Percentiles rank a stretch among this genome's conserved stretches.
Evolutionary conservation across 192 early-diverging fungal species (phyloP).

Genomic region (Funneliformis geosporum): DNA sequence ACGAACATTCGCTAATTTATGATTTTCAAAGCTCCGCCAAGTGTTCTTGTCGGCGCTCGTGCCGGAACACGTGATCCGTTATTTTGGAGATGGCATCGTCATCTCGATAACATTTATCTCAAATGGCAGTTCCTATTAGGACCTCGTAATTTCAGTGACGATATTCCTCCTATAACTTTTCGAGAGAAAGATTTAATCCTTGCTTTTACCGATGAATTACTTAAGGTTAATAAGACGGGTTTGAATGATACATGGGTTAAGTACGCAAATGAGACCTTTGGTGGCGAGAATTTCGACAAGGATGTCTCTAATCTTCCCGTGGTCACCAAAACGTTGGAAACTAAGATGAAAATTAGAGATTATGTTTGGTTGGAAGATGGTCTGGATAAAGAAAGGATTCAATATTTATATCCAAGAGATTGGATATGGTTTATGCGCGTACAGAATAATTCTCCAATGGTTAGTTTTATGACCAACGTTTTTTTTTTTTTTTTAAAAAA

Average conservation of each 20-base stretch:
- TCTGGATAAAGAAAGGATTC: background rate
- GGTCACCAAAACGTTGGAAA: background rate
- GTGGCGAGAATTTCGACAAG: background rate
- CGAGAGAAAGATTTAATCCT: background rate
- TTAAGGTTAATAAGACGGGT: background rate
- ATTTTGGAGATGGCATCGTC: slow-evolving; percentile 25
- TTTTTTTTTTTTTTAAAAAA: no score
- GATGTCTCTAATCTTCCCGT: background rate
- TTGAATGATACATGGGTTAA: background rate
- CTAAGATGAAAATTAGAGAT: slow-evolving; percentile 8
- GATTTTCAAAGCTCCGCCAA: background rate
- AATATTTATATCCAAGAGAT: slow-evolving; percentile 9
- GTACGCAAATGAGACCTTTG: background rate
- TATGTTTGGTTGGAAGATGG: slow-evolving; percentile 2
- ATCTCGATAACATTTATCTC: background rate
- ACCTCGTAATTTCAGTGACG: background rate
- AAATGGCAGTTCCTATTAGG: background rate
- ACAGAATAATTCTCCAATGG: background rate
- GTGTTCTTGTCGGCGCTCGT: slow-evolving; percentile 12
- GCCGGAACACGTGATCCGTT: slow-evolving; percentile 5
- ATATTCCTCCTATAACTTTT: background rate
- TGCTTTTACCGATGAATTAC: slow-evolving; percentile 1
- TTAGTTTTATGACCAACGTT: background rate
- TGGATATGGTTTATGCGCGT: background rate
- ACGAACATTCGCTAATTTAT: no score